Base-by-base conservation (phyloP, 148 eudicot genomes). In the Dianthus caryophyllus region DNA sequence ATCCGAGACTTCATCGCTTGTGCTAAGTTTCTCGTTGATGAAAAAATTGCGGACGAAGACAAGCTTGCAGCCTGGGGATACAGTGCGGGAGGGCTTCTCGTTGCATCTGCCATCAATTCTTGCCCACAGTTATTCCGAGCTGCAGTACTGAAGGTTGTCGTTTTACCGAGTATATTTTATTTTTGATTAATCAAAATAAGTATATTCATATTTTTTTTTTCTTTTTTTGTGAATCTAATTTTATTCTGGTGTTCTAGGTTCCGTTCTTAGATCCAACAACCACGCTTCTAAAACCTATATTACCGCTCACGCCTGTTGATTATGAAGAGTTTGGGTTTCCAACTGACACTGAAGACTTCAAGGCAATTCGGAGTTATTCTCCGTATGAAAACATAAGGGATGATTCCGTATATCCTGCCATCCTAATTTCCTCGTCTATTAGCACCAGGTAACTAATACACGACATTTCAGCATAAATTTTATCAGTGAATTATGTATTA, bases 11-110 rank as follows among this genome's bases (percentile, higher is more conserved):
- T 81, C 63, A 68, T 90, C 53, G 79, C 81, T 9, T 90, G 96
- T 84, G 96, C 91, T 38, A 89, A 93, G 64, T 93, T 81, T 73
- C 75, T 93, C 43, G 71, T 78, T 58, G 87, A 88, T 55, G 80
- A 80, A 74, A 78, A 80, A 54, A 77, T 89, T 67, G 87, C 85
- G 64, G 79, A 88, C 65, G 84, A 82, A 75, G 78, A 84, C 71
- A 93, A 87, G 85, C 90, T 93, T 66, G 88, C 92, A 79, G 96
- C 87, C 52, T 86, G 96, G 95, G 98, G 98, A 74, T 90, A 84
- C 68, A 89, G 96, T 78, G 96, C 98, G 51, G 98, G 98, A 73
- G 96, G 98, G 61, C 87, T 93, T 67, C 74, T 93, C 73, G 92
- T 89, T 73, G 96, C 96, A 81, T 84, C 92, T 31, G 96, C 96